phyloP scores from a whole-genome alignment of 2,329 filamentous ascomycete species.

The Calonectria naviculata region DNA sequence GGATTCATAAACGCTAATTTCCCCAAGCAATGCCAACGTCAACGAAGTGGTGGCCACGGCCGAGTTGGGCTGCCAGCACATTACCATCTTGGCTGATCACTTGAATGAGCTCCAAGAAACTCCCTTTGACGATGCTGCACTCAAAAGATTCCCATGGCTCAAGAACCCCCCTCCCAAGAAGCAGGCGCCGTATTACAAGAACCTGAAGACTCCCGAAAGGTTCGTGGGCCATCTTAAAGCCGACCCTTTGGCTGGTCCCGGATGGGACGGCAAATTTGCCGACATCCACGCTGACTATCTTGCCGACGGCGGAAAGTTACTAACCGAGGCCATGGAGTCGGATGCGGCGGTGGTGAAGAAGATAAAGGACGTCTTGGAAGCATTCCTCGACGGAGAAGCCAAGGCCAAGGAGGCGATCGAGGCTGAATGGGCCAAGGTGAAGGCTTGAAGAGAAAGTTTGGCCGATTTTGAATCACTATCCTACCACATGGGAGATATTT shows the following conservation, averaged over 20 bases:
- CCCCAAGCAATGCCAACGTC: conserved; percentile 23
- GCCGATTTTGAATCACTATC: too few species aligned
- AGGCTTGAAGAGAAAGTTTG: not conserved
- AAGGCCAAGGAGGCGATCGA: conserved; percentile 43
- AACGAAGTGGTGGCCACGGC: conserved; percentile 31
- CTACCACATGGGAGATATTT: too few species aligned
- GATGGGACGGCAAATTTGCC: conserved; percentile 50
- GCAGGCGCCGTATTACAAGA: conserved; percentile 6
- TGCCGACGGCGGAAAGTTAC: conserved; percentile 48
- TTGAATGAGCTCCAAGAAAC: conserved; percentile 26
- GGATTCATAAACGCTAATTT: not conserved
- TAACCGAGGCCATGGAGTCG: conserved; percentile 44
- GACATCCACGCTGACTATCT: conserved; percentile 56
- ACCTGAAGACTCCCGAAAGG: conserved; percentile 41
- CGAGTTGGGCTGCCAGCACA: conserved; percentile 32
- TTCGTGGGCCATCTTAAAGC: conserved; percentile 45
- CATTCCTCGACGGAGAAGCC: conserved; percentile 49
- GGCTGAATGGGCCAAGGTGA: conserved; percentile 17
- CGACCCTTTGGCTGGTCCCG: conserved; percentile 51
- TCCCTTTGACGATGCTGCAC: conserved; percentile 3
- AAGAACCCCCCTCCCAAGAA: not conserved
- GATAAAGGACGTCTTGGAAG: conserved; percentile 47
- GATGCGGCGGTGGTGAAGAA: conserved; percentile 47
- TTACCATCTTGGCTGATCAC: conserved; percentile 27
- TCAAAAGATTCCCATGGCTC: not conserved